These are phyloP conservation scores for Pichia ethanolica DNA, from an alignment of 805 yeast species.

Conservation along the genomic window DNA sequence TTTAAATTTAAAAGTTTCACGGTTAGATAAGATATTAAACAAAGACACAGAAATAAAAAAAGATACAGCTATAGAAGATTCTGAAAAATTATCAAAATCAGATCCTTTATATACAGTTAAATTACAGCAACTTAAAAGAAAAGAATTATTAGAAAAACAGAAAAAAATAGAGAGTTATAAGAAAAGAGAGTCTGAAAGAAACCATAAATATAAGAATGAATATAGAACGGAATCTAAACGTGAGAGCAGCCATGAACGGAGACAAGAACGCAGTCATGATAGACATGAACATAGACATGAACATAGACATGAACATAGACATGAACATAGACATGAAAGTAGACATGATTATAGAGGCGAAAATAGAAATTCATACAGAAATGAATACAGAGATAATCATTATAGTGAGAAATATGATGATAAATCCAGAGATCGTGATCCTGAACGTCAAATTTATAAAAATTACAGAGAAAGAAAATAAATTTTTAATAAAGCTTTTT, in stretches of 20 bases:
- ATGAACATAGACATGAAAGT: not conserved
- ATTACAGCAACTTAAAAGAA: conserved; percentile 21
- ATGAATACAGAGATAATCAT: not conserved
- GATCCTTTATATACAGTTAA: conserved; percentile 47
- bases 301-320: not conserved
- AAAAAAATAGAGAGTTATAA: not conserved
- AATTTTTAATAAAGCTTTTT: too few relatives aligned
- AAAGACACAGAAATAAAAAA: conserved; percentile 1
- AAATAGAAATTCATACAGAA: not conserved
- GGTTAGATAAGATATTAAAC: conserved; percentile 20
- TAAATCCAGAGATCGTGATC: conserved; percentile 4
- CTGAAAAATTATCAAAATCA: conserved; percentile 23
- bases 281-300: not conserved
- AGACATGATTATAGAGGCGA: not conserved
- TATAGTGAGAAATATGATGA: not conserved
- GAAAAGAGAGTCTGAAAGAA: not conserved
- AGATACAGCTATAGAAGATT: not conserved
- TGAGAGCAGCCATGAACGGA: too few relatives aligned
- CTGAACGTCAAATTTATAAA: not conserved
- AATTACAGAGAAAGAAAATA: conserved; percentile 4
- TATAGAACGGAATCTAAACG: too few relatives aligned
- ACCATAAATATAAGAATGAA: not conserved
- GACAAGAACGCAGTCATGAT: too few relatives aligned
- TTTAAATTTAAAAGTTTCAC: not conserved
- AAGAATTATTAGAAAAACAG: conserved; percentile 10